Base-by-base conservation (phyloP, 2,329 filamentous ascomycete species). In the Aspergillus transmontanensis region DNA sequence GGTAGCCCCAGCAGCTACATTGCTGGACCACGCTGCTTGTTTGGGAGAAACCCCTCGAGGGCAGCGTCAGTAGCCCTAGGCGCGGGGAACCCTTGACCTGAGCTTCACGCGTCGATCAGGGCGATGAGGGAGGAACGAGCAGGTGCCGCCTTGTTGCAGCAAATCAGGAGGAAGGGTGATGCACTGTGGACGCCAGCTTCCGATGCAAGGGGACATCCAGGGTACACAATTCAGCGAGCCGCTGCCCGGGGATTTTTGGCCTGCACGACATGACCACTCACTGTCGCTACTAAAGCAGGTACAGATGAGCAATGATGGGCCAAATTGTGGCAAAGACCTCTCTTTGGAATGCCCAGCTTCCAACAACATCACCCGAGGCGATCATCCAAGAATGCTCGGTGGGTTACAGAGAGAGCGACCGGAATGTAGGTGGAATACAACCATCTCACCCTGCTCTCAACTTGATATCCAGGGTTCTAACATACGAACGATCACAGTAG, bases 151-250 rank as follows among this genome's bases (percentile, higher is more conserved):
- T 74, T 74, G 73, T 71, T 67, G 72, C 72, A 72, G 68, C 73
- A 74, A 78, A 79, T 76, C 73, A 77, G 76, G 73, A 72, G 71
- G 68, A 66, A 68, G 70, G 73, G 71, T 68, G 72, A 75, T 73
- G 71, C 69, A 71, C 72, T 57, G 46, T 66, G 69, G 69, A 41
- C 32, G 32, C 32, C 34, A 67, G 63, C 70, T 65, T 61, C 60
- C 63, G 65, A 77, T 70, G 76, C 76, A 79, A 79, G 76, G 76
- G 62, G 74, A 70, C 68, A 60, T 59, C 64, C 62, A 66, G 65
- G 65, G 69, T 68, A 69, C 73, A 76, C 74, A 73, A 73, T 72
- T 75, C 74, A 76, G 73, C 76, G 64, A 76, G 65, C 66, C 71
- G 68, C 70, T 68, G 64, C 55, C 73, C 76, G 76, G 76, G 72